These are phyloP conservation scores for Candida sojae DNA, from an alignment of 1,139 yeast genomes.

Conservation along the genomic window DNA sequence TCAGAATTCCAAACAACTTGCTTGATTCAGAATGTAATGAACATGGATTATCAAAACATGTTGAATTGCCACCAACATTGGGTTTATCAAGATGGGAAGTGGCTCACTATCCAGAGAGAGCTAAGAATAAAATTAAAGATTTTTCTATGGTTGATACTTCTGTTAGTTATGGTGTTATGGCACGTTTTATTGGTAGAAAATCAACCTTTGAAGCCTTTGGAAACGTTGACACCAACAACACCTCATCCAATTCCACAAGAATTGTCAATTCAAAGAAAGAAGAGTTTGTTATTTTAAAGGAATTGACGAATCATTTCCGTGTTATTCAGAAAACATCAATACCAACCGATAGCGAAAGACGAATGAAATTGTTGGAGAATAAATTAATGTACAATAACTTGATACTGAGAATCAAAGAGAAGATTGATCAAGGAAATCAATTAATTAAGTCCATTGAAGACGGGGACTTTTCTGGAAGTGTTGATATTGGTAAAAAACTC, in stretches of 20 bases:
- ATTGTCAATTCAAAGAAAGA: constrained; percentile 42
- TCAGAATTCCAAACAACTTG: constrained; percentile 40
- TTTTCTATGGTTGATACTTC: constrained; percentile 29
- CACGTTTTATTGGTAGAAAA: constrained; percentile 44
- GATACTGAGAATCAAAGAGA: constrained; percentile 28
- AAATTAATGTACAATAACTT: constrained; percentile 30
- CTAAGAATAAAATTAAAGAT: constrained; percentile 19
- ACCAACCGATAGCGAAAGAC: constrained; percentile 15
- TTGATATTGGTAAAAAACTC: constrained; percentile 18
- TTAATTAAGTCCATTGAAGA: constrained; percentile 20
- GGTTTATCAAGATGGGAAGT: constrained; percentile 27
- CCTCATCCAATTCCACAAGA: constrained; percentile 20
- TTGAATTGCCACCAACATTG: constrained; percentile 40
- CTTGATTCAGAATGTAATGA: constrained; percentile 40
- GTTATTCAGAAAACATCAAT: constrained; percentile 26
- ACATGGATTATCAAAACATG: constrained; percentile 35
- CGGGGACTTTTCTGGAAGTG: constrained; percentile 15
- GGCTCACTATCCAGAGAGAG: constrained; percentile 16
- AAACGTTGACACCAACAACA: constrained; percentile 11
- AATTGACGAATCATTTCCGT: constrained; percentile 28
- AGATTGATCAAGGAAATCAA: constrained; percentile 24
- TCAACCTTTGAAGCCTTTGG: constrained; percentile 17
- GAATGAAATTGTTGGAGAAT: constrained; percentile 19
- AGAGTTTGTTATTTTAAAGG: constrained; percentile 44
- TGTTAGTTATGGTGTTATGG: constrained; percentile 38